Conservation (phyloP, 176 grass and related monocot species). For the Microstegium vimineum region DNA sequence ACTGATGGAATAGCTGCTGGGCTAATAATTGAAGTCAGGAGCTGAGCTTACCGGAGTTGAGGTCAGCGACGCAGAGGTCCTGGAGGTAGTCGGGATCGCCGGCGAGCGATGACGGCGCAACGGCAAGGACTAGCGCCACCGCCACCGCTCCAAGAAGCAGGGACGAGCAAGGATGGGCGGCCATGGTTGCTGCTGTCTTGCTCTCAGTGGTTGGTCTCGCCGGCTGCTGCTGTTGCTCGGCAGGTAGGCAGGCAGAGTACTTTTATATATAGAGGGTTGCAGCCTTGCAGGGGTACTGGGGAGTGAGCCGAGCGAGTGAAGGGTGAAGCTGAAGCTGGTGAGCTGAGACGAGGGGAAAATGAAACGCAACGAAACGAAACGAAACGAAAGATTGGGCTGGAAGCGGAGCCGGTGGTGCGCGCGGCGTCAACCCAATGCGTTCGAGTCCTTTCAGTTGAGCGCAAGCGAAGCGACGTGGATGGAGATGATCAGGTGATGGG, state of each 20-base stretch:
- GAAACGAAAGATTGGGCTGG: neutral
- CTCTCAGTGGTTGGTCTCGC: neutral
- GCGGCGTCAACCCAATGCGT: neutral
- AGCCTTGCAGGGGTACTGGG: too few species aligned
- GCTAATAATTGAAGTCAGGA: neutral
- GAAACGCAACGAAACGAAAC: too few species aligned
- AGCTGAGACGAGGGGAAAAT: slow-evolving; percentile 18
- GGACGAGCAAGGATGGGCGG: neutral
- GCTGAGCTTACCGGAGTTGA: slow-evolving; percentile 49
- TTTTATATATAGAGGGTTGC: slow-evolving; percentile 4
- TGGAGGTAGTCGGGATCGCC: slow-evolving; percentile 86
- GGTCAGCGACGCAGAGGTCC: slow-evolving; percentile 81
- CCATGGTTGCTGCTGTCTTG: neutral
- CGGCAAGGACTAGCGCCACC: neutral
- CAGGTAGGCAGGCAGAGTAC: neutral
- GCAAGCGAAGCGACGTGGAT: neutral
- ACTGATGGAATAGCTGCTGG: neutral
- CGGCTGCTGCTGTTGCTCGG: neutral
- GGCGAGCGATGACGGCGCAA: slow-evolving; percentile 17
- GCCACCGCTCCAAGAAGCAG: neutral
- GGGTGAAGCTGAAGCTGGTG: neutral
- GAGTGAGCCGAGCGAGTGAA: too few species aligned
- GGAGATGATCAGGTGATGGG: neutral
- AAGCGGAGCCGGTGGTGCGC: neutral
- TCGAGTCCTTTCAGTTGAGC: neutral